Conservation (phyloP, 306 rosid species). For the Lathyrus tuberosus region DNA sequence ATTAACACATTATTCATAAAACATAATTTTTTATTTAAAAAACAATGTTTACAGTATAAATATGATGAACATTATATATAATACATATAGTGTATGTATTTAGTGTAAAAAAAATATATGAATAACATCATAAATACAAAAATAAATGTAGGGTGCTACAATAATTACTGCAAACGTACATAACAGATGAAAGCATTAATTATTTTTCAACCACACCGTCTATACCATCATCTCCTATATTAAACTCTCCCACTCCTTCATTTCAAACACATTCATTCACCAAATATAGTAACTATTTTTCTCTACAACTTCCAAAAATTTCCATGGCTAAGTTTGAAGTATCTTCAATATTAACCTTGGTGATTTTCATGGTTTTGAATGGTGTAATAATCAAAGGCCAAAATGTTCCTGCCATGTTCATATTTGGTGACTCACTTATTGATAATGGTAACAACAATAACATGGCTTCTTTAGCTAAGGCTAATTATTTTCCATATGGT, state of each 20-base stretch:
- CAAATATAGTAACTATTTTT: background rate
- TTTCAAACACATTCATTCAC: constrained; percentile 7
- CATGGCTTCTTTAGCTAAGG: constrained; percentile 85
- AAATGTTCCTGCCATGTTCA: constrained; percentile 86
- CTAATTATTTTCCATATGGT: constrained; percentile 90
- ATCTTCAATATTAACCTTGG: constrained; percentile 17
- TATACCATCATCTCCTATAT: constrained; percentile 13
- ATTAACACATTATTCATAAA: too few species aligned
- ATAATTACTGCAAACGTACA: constrained; percentile 50
- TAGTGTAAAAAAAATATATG: too few species aligned
- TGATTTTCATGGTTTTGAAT: constrained; percentile 31
- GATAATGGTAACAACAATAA: constrained; percentile 95
- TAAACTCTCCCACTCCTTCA: constrained; percentile 26
- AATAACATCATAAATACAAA: too few species aligned
- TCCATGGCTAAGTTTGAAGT: constrained; percentile 51
- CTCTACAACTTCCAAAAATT: background rate
- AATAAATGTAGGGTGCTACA: too few species aligned
- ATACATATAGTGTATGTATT: too few species aligned
- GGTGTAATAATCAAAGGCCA: constrained; percentile 49
- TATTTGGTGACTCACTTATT: constrained; percentile 91
- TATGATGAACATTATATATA: too few species aligned
- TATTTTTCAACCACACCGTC: constrained; percentile 64
- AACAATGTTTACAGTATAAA: too few species aligned
- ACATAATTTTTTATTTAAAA: too few species aligned
- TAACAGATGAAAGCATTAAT: constrained; percentile 65